Percentiles rank a stretch among this genome's conserved stretches.
Evolutionary conservation across 2,329 filamentous ascomycete species (phyloP).

Genomic region (Macrophomina tecta): DNA sequence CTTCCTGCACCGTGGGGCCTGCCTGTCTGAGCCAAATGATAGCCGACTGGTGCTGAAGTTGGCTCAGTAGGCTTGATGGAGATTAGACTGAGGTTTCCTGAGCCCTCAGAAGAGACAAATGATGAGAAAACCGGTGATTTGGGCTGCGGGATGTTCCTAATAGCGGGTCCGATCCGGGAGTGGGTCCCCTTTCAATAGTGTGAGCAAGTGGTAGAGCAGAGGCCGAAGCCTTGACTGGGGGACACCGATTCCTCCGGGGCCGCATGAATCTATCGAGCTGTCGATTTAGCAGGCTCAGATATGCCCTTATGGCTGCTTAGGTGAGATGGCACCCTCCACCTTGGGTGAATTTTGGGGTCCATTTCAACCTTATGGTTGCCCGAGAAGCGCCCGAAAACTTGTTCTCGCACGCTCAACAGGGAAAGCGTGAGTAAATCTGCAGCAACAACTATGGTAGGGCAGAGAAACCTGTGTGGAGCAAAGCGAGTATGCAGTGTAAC

Average conservation of each 20-base stretch:
- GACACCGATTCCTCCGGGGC: neutral
- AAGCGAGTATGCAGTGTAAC: neutral
- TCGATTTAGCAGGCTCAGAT: neutral
- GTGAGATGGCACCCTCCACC: constrained; percentile 7
- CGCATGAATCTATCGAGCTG: neutral
- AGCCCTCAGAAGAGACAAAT: too few relatives aligned
- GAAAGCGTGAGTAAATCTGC: neutral
- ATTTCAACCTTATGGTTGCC: neutral
- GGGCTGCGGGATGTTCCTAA: too few relatives aligned
- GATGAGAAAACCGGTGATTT: too few relatives aligned
- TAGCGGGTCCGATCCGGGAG: too few relatives aligned
- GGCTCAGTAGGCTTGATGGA: too few relatives aligned
- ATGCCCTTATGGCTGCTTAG: neutral
- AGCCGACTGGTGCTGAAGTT: too few relatives aligned
- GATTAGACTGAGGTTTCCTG: too few relatives aligned
- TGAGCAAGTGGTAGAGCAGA: neutral
- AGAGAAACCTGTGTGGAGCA: too few relatives aligned
- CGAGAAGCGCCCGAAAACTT: neutral
- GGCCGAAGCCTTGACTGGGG: neutral
- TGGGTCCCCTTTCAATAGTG: too few relatives aligned
- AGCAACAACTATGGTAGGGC: neutral
- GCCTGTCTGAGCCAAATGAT: too few relatives aligned
- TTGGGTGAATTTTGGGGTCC: neutral
- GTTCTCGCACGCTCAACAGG: neutral
- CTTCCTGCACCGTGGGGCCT: too few relatives aligned